These are phyloP conservation scores for Trichoderma sp. DNA, from an alignment of 2,329 filamentous ascomycete genomes.

Conservation along the genomic window DNA sequence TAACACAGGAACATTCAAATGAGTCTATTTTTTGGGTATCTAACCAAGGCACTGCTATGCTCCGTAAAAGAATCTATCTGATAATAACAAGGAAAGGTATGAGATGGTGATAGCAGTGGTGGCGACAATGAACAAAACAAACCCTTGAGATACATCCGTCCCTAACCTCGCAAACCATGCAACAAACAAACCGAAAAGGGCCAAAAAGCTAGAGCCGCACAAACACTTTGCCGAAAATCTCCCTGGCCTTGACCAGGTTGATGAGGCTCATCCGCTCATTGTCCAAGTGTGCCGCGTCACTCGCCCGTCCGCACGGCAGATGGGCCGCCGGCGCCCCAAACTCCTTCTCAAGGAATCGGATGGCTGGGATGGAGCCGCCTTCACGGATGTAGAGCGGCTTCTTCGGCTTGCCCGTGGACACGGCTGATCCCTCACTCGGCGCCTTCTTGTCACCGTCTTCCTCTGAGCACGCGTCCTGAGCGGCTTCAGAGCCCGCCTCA, in stretches of 20 bases:
- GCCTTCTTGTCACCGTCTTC: constrained; percentile 27
- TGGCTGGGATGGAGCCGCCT: constrained; percentile 92
- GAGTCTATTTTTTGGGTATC: constrained; percentile 16
- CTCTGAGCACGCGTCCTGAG: not conserved
- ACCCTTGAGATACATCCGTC: not conserved
- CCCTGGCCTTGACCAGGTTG: constrained; percentile 87
- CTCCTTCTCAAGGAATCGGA: constrained; percentile 91
- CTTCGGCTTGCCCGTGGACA: constrained; percentile 42
- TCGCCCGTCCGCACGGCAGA: constrained; percentile 91
- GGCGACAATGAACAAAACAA: not conserved
- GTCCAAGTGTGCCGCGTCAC: constrained; percentile 89
- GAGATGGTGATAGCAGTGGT: no score
- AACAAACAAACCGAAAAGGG: not conserved
- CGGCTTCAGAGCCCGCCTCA: constrained; percentile 30
- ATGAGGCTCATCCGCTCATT: constrained; percentile 88
- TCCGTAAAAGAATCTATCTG: not conserved
- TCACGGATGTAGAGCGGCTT: constrained; percentile 92
- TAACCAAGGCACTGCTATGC: constrained; percentile 12
- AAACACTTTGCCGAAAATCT: constrained; percentile 90
- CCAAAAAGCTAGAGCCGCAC: constrained; percentile 53
- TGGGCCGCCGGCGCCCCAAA: constrained; percentile 90
- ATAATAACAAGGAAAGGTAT: not conserved
- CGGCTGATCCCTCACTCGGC: constrained; percentile 22
- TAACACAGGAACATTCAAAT: not conserved
- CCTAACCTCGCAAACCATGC: not conserved